Base-by-base conservation (phyloP, 257 asterid species). In the Solanum piurae region DNA sequence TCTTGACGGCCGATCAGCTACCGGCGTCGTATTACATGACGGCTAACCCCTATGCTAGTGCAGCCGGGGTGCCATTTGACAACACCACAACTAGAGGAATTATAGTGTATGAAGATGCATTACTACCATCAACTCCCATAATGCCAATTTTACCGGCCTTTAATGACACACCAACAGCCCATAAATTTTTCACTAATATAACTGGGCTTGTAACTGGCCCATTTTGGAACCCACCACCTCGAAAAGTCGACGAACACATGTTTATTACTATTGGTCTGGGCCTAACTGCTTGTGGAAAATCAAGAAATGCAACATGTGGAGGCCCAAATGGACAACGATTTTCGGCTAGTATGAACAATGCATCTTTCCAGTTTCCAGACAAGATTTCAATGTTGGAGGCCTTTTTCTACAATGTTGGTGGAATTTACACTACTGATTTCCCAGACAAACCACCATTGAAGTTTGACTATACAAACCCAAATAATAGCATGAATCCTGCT, bases 341-440 rank as follows among this genome's bases (percentile, higher is more conserved):
- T 33, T 64, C 93, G 0, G 93, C 95, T n/a, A 92, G 96, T 58
- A 11, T 93, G 88, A 93, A 93, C 89, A 92, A 93, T 83, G 55
- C 90, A 3, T 91, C 94, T 49, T 92, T 92, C 44, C 91, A 90
- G 1, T 25, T 40, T 9, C 95, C 94, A 1, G 1, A 49, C 1
- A 79, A 20, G 13, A 86, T 92, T 44, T 86, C 88, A 75, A 77
- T 93, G 31, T 91, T 93, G 1, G 89, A 64, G 79, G 94, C 95
- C 2, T 92, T 92, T 34, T 91, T 90, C 23, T 7, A 46, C 3
- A 29, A 86, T 1, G 52, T 88, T 11, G 3, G 37, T 18, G 93
- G 93, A 27, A 80, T 90, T 7, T 93, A 87, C 21, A 88, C 80
- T 7, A 46, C 55, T 0, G 84, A 93, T 25, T 93, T 92, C 46